phyloP scores from a whole-genome alignment of 305 asterid species.

The Fraxinus sp. region DNA sequence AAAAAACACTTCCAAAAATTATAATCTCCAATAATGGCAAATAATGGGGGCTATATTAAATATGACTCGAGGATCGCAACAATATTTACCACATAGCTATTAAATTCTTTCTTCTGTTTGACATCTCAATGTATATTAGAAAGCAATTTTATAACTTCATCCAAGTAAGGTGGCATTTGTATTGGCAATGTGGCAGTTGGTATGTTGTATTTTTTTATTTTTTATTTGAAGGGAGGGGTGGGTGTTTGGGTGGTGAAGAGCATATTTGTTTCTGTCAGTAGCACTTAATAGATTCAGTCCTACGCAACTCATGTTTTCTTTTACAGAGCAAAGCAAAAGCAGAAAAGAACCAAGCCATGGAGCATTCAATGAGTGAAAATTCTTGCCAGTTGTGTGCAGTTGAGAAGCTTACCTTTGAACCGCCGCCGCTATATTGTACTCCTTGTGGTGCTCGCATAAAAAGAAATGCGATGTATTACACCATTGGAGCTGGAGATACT shows the following conservation, averaged over 20 bases:
- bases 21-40: too few species aligned
- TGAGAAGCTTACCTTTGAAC: slow-evolving; percentile 90
- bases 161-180: neutral
- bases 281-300: slow-evolving; percentile 13
- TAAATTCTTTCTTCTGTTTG: slow-evolving; percentile 20
- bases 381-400: slow-evolving; percentile 98
- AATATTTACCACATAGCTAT: neutral
- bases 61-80: neutral
- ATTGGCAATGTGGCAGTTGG: neutral
- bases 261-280: slow-evolving; percentile 9
- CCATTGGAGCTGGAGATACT: slow-evolving; percentile 86
- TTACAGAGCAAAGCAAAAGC: slow-evolving; percentile 90
- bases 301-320: slow-evolving; percentile 25
- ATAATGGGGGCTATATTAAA: neutral
- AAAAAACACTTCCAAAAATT: too few species aligned
- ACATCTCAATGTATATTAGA: neutral
- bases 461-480: slow-evolving; percentile 90
- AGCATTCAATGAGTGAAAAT: slow-evolving; percentile 80
- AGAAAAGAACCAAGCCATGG: slow-evolving; percentile 96
- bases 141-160: neutral
- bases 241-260: neutral
- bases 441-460: slow-evolving; percentile 97
- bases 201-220: neutral
- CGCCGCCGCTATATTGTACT: slow-evolving; percentile 84
- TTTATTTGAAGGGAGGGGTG: slow-evolving; percentile 13